Evolutionary conservation across 2,329 filamentous ascomycete genomes (phyloP).

Genomic region (Blumeria graminis): DNA sequence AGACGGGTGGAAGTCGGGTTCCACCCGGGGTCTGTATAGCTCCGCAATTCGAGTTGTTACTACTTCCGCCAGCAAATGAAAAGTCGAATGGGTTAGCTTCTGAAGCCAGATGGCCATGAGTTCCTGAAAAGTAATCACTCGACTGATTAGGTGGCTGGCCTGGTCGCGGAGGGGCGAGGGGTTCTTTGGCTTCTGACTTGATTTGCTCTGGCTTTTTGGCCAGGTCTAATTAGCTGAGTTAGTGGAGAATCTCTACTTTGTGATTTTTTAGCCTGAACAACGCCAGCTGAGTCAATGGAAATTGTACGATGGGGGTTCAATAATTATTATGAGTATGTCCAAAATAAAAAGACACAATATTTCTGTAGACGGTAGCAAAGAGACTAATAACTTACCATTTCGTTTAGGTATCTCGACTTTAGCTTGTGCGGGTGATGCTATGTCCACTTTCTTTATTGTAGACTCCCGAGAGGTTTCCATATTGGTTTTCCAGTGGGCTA

Average conservation of each 20-base stretch:
- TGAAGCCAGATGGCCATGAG: constrained; percentile 33
- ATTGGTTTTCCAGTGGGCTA: constrained; percentile 4
- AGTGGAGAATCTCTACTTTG: neutral
- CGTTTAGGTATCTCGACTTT: constrained; percentile 6
- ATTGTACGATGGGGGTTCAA: neutral
- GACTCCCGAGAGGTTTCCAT: constrained; percentile 11
- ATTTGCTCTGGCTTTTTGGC: constrained; percentile 20
- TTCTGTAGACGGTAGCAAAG: neutral
- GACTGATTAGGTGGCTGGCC: constrained; percentile 22
- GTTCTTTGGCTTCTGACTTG: constrained; percentile 34
- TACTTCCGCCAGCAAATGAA: constrained; percentile 47
- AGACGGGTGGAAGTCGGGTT: constrained; percentile 68
- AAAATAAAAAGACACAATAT: neutral
- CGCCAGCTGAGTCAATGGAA: neutral
- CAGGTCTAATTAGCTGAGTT: constrained; percentile 7
- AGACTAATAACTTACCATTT: constrained; percentile 7
- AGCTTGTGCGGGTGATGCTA: constrained; percentile 10
- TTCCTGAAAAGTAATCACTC: constrained; percentile 44
- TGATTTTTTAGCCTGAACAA: neutral
- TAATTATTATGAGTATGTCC: neutral
- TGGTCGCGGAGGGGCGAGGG: constrained; percentile 46
- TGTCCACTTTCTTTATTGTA: constrained; percentile 8
- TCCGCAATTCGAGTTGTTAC: constrained; percentile 17
- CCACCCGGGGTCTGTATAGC: constrained; percentile 55
- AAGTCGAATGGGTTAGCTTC: constrained; percentile 96